Evolutionary conservation across 345 rosid species (phyloP).

Genomic region (Eucalyptus grandis): DNA sequence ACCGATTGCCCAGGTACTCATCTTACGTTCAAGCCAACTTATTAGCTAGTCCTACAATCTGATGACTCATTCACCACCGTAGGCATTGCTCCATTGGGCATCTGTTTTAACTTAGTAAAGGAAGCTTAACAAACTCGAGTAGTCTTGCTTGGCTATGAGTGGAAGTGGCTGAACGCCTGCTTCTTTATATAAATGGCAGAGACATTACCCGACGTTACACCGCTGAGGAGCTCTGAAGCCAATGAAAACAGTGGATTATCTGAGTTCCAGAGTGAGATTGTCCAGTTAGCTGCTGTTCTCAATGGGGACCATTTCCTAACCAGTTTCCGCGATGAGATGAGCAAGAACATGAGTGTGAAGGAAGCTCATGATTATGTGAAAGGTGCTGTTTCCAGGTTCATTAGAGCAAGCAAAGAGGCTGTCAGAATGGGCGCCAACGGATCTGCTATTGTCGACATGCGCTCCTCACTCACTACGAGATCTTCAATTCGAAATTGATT

Average conservation of each 20-base stretch:
- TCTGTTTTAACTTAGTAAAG: neutral
- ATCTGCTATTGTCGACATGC: conserved; percentile 93
- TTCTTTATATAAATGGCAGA: conserved; percentile 15
- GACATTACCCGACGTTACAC: conserved; percentile 60
- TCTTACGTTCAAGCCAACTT: neutral
- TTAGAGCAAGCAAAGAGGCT: conserved; percentile 91
- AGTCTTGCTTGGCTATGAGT: neutral
- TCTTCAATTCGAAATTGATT: conserved; percentile 22
- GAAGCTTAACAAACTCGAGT: neutral
- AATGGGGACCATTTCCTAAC: conserved; percentile 84
- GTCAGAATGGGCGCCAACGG: conserved; percentile 71
- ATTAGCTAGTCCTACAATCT: neutral
- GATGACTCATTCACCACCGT: neutral
- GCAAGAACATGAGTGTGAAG: conserved; percentile 76
- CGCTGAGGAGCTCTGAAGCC: conserved; percentile 65
- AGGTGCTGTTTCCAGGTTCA: conserved; percentile 65
- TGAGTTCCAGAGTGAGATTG: conserved; percentile 79
- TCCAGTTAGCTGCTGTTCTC: conserved; percentile 90
- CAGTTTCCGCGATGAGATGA: conserved; percentile 69
- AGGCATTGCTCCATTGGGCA: neutral
- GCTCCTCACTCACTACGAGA: conserved; percentile 81
- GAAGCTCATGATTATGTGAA: conserved; percentile 68
- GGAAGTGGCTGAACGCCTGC: neutral
- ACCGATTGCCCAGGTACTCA: conserved; percentile 76
- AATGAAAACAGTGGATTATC: conserved; percentile 54